A percentile compares a stretch with the other conserved stretches of the same genome.
phyloP scores from a whole-genome alignment of 1,284 basidiomycete species.

The Rhodotorula sp. region DNA sequence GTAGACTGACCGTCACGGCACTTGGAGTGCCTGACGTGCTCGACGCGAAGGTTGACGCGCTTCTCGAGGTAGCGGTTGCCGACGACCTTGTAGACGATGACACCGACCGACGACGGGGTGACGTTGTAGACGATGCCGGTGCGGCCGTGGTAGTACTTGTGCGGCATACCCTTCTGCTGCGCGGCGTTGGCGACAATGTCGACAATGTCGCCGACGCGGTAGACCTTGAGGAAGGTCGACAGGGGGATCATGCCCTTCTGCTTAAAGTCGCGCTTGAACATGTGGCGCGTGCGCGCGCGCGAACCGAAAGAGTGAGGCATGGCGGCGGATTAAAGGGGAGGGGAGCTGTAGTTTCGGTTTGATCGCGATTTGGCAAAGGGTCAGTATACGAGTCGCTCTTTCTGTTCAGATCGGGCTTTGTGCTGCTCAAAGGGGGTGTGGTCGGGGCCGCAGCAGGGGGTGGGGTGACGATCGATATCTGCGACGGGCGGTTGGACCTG shows the following conservation, averaged over 20 bases:
- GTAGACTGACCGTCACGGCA: conserved; percentile 68
- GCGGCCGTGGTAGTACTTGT: conserved; percentile 71
- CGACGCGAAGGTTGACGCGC: conserved; percentile 97
- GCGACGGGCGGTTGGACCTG: too few species aligned
- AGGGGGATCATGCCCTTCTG: conserved; percentile 72
- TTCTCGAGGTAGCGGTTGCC: conserved; percentile 99
- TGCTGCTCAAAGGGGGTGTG: too few species aligned
- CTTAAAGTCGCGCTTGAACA: conserved; percentile 99
- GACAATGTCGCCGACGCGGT: conserved; percentile 95
- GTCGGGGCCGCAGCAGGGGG: too few species aligned
- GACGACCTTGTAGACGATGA: conserved; percentile 98
- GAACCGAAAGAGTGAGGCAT: conserved; percentile 99
- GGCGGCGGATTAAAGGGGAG: conserved; percentile 52
- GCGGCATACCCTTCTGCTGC: conserved; percentile 99
- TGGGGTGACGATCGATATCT: too few species aligned
- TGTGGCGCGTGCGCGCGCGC: conserved; percentile 98
- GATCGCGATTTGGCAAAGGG: too few species aligned
- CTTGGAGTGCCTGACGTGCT: conserved; percentile 98
- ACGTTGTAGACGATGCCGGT: conserved; percentile 99
- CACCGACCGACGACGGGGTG: conserved; percentile 87
- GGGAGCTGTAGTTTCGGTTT: not conserved
- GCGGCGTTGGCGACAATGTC: conserved; percentile 99
- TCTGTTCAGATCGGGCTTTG: not conserved
- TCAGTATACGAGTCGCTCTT: not conserved
- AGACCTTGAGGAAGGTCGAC: conserved; percentile 90